Evolutionary conservation across 768 basidiomycete species (phyloP).

Genomic region (Lanmaoa pseudosensibilis): DNA sequence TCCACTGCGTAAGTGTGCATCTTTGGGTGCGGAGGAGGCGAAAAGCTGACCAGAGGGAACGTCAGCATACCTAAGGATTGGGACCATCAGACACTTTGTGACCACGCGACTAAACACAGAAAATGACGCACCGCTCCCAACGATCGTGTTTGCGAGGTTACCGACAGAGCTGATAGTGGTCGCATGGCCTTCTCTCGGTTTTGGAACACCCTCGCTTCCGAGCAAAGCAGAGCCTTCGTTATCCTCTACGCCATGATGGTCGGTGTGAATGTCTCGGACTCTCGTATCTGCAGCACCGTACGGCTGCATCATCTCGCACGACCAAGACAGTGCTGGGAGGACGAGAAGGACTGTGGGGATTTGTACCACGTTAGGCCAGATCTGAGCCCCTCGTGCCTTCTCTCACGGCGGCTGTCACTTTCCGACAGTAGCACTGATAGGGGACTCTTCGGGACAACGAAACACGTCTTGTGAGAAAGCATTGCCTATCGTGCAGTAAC

Average conservation of each 20-base stretch:
- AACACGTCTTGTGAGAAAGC: not conserved
- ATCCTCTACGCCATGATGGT: constrained; percentile 15
- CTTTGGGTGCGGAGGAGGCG: not conserved
- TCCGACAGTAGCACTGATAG: not conserved
- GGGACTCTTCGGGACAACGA: not conserved
- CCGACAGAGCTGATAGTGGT: constrained; percentile 67
- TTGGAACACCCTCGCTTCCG: constrained; percentile 35
- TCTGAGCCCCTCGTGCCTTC: not conserved
- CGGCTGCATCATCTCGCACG: constrained; percentile 65
- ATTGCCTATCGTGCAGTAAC: not conserved
- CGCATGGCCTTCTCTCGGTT: constrained; percentile 62
- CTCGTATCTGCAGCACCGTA: constrained; percentile 58
- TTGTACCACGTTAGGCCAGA: not conserved
- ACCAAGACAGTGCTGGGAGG: constrained; percentile 2
- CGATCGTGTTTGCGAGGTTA: constrained; percentile 87
- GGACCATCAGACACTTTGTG: not conserved
- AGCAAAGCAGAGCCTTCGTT: constrained; percentile 65
- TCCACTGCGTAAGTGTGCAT: not conserved
- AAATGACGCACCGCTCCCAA: constrained; percentile 73
- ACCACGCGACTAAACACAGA: not conserved
- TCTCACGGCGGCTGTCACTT: not conserved
- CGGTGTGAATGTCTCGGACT: constrained; percentile 24
- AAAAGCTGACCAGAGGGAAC: constrained; percentile 66
- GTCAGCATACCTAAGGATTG: constrained; percentile 73
- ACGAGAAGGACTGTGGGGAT: not conserved